Base-by-base conservation (phyloP, 2,329 filamentous ascomycete species). In the Trematosphaeria pertusa region DNA sequence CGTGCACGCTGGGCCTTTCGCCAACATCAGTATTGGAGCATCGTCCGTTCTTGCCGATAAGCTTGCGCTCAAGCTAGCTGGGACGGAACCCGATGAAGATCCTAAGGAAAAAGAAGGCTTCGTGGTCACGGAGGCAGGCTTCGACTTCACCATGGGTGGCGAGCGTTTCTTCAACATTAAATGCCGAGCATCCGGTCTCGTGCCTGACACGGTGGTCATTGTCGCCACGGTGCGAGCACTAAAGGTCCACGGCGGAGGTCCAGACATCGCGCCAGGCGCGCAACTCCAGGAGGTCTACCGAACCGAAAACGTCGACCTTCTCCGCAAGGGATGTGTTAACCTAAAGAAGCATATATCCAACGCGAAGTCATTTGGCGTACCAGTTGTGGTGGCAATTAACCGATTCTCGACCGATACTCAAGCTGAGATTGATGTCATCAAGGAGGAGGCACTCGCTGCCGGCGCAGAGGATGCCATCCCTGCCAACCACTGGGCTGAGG, bases 81-180 rank as follows among this genome's bases (percentile, higher is more conserved):
- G 94, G 66, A 97, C 93, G 1, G 94, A 99, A 75, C 82, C 86
- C 5, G 93, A 96, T 57, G 94, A 97, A 77, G 84, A 95, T 62
- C 84, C 92, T 65, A 79, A 85, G 39, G 79, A 86, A 60, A 93
- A 94, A 80, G 84, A 89, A 21, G 94, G 94, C 8, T 97, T 94
- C 64, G 93, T 97, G 17, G 87, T 99, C 28, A 99, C 94, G 1
- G 94, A 99, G 74, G 93, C 94, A 42, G 94, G 94, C 8, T 99
- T 99, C 73, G 94, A 99, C 75, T 99, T 99, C 77, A 97, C 94
- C 64, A 99, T 99, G 94, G 94, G 94, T 56, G 94, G 94, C 54
- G 94, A 99, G 81, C 88, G 94, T 41, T 99, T 99, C 82, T 97
- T 99, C 85, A 97, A 99, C 80, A 97, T 99, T 81, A 99, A 99